Evolutionary conservation across 2,329 filamentous ascomycete genomes (phyloP), one percentile per base, ranked within the genome.

Genomic region (Ophiostoma novo-ulmi): DNA sequence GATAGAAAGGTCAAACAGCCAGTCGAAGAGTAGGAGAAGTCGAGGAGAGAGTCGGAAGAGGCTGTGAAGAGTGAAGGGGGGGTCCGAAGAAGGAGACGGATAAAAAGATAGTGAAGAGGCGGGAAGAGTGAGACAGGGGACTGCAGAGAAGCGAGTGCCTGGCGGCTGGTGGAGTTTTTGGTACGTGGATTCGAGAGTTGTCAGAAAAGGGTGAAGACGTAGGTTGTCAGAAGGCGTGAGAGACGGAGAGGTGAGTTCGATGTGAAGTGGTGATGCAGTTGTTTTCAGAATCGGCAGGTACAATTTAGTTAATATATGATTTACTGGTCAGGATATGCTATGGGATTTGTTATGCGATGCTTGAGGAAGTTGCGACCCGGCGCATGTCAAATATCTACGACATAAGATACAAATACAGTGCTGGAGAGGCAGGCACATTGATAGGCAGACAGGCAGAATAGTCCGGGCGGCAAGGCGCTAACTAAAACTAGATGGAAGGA

Each of bases 81-180:
- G 55, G 55, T 26, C 61, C 44, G 31, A 66, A 70, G 35, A 48
- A 64, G 35, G n/a, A 65, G 70, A 35, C 58, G 26, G 48, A 31
- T n/a, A 67, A 67, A 58, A 67, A 58, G 63, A 39, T 17, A 70
- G 31, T 14, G 17, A 22, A 52, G 26, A 52, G 66, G 66, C 66
- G 66, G 66, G 66, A 52, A 48, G 66, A 68, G 41, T 68, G 66
- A 52, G 66, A 68, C 31, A 68, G 44, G 66, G 44, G 41, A 68
- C 41, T 64, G 65, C 22, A 35, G 8, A 31, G 65, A 35, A 67
- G 65, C 39, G 65, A 67, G 38, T 6, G 38, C 36, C 36, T 35
- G 52, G 52, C 26, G 65, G 38, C 22, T 26, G 65, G 65, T 67
- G 65, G 65, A 67, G 65, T 67, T 67, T 10, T 5, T 20, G 48